A percentile compares a stretch with the other conserved stretches of the same genome.
These are phyloP conservation scores for Lasiodiplodia hormozganensis DNA, from an alignment of 2,329 filamentous ascomycete species.

Conservation along the genomic window DNA sequence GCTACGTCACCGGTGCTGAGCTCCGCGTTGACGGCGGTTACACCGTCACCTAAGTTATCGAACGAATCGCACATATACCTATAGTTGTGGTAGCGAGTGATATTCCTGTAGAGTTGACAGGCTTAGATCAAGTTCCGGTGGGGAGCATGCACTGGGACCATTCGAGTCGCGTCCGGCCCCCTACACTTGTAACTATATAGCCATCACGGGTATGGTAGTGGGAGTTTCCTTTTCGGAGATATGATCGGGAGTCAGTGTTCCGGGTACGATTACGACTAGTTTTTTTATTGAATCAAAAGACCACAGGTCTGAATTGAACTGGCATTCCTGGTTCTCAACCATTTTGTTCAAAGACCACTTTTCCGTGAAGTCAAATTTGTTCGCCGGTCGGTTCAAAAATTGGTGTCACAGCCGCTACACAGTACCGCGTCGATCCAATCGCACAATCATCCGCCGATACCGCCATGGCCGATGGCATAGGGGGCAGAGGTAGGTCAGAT, in stretches of 20 bases:
- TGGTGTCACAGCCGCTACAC: neutral
- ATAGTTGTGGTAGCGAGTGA: neutral
- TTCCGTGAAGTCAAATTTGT: no score
- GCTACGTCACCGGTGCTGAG: slow-evolving; percentile 67
- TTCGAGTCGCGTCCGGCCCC: neutral
- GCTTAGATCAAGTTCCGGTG: neutral
- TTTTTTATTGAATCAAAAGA: neutral
- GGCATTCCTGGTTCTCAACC: neutral
- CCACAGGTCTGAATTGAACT: neutral
- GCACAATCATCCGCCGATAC: neutral
- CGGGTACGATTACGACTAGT: neutral
- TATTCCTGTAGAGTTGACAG: neutral
- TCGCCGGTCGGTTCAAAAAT: neutral
- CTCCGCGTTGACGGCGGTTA: slow-evolving; percentile 88
- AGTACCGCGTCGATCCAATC: no score
- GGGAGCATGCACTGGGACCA: neutral
- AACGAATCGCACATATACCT: neutral
- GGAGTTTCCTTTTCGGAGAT: neutral
- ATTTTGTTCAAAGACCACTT: neutral
- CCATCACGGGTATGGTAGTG: neutral
- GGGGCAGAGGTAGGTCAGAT: neutral
- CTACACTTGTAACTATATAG: neutral
- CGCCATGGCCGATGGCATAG: no score
- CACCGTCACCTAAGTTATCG: slow-evolving; percentile 69
- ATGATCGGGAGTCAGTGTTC: neutral